phyloP scores from a whole-genome alignment of 805 yeast genomes.

The Candida ovalis region DNA sequence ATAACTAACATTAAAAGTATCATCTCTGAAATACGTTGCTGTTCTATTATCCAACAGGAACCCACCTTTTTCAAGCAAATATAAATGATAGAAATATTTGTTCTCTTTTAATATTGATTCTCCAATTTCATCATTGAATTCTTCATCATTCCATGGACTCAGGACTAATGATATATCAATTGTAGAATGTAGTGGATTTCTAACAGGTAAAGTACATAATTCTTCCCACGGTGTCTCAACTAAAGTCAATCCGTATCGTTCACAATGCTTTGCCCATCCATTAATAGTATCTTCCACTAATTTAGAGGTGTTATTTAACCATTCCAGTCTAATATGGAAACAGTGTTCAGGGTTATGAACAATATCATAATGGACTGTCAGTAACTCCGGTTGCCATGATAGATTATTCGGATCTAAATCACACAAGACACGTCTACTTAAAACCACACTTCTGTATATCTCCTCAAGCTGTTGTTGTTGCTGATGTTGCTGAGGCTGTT shows the following conservation, averaged over 20 bases:
- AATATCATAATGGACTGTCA: constrained; percentile 83
- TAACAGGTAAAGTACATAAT: constrained; percentile 65
- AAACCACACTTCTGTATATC: constrained; percentile 45
- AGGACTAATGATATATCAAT: constrained; percentile 63
- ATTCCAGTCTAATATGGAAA: constrained; percentile 84
- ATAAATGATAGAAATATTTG: constrained; percentile 73
- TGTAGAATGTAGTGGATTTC: constrained; percentile 86
- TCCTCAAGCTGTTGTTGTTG: not conserved
- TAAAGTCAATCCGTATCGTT: constrained; percentile 71
- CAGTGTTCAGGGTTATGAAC: constrained; percentile 95
- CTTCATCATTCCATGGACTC: constrained; percentile 67
- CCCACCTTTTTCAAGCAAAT: constrained; percentile 62
- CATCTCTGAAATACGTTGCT: constrained; percentile 51
- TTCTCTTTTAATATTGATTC: constrained; percentile 41
- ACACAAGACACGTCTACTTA: constrained; percentile 63
- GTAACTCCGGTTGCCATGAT: constrained; percentile 73
- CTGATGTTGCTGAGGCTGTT: not conserved
- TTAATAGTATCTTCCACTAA: constrained; percentile 74
- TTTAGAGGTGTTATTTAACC: constrained; percentile 89
- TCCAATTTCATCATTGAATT: constrained; percentile 30
- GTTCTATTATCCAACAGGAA: constrained; percentile 82
- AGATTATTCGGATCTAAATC: constrained; percentile 72
- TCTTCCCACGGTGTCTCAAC: constrained; percentile 94
- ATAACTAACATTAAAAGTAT: constrained; percentile 62
- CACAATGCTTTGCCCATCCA: constrained; percentile 79